Evolutionary conservation across 495 filamentous ascomycete genomes (phyloP).

Genomic region (Darksidea phi): DNA sequence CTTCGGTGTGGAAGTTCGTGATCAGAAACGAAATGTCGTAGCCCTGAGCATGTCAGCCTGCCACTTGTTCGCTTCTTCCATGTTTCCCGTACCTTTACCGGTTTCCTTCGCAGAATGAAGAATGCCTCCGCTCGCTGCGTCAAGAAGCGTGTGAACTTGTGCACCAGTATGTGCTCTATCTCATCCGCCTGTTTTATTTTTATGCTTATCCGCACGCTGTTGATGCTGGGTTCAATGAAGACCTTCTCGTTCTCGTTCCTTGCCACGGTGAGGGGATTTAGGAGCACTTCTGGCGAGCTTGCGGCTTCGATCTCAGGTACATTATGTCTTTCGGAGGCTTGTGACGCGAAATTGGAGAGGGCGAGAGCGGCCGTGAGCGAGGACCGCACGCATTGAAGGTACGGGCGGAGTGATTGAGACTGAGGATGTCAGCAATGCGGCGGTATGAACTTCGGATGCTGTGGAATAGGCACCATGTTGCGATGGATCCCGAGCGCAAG

Average conservation of each 20-base stretch:
- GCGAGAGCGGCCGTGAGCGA: slow-evolving; percentile 91
- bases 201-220: slow-evolving; percentile 92
- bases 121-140: slow-evolving; percentile 96
- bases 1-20: slow-evolving; percentile 96
- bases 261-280: slow-evolving; percentile 83
- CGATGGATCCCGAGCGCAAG: background rate
- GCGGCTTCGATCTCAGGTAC: slow-evolving; percentile 95
- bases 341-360: slow-evolving; percentile 95
- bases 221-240: slow-evolving; percentile 90
- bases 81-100: slow-evolving; percentile 76
- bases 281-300: slow-evolving; percentile 88
- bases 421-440: slow-evolving; percentile 44
- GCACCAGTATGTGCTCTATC: slow-evolving; percentile 94
- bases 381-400: slow-evolving; percentile 93
- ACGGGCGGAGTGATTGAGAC: slow-evolving; percentile 98
- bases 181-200: slow-evolving; percentile 99
- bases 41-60: slow-evolving; percentile 56
- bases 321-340: slow-evolving; percentile 93
- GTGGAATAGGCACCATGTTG: slow-evolving; percentile 23
- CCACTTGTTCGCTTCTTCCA: background rate
- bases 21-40: slow-evolving; percentile 99
- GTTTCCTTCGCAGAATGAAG: slow-evolving; percentile 92
- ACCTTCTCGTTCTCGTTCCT: slow-evolving; percentile 95
- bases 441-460: background rate
- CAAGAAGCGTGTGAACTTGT: slow-evolving; percentile 96